Base-by-base conservation (phyloP, 176 grass and related monocot genomes). In the Hsuehochloa calcarea region DNA sequence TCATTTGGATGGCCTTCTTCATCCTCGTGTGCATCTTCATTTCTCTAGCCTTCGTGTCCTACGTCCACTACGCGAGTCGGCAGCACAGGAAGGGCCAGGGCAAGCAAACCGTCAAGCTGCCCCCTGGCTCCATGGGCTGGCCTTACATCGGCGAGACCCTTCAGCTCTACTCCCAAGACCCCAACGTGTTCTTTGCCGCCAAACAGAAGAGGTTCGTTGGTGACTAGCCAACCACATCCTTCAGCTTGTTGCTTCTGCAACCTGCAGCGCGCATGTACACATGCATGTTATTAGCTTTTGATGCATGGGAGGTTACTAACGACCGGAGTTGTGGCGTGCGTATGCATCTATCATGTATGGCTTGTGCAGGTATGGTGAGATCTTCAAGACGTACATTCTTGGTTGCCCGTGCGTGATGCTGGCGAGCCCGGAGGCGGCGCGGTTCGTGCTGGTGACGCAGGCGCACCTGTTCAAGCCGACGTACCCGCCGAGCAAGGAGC, bases 361-460 rank as follows among this genome's bases (percentile, higher is more conserved):
- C 56, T 25, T 25, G n/a, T 12, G 26, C 68, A 96, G 94, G 89
- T 94, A 96, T 70, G 97, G 97, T 1, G 93, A 99, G 86, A 89
- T 99, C 69, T 99, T 99, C 74, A 99, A 99, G 91, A 94, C 96
- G 34, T 88, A 60, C 73, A 31, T 99, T 5, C 77, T 99, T 37
- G 96, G 96, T 0, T 99, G 84, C 93, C 96, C 93, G 8, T 99
- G 91, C 89, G 93, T 99, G 80, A 99, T 99, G 96, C 86, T 99
- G 77, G 90, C 96, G n/a, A 96, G 93, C 90, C 96, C 96, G 26
- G 93, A 99, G 88, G 96, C 96, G 62, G 93, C 91, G 67, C 72
- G 91, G 73, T 96, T 99, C 78, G 93, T 99, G 13, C 82, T 99
- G 72, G 93, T 96, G 86, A 92, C 74, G 63, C 86, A 82, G 27